phyloP scores from a whole-genome alignment of 192 early-diverging fungal genomes.

The Podila clonocystis region DNA sequence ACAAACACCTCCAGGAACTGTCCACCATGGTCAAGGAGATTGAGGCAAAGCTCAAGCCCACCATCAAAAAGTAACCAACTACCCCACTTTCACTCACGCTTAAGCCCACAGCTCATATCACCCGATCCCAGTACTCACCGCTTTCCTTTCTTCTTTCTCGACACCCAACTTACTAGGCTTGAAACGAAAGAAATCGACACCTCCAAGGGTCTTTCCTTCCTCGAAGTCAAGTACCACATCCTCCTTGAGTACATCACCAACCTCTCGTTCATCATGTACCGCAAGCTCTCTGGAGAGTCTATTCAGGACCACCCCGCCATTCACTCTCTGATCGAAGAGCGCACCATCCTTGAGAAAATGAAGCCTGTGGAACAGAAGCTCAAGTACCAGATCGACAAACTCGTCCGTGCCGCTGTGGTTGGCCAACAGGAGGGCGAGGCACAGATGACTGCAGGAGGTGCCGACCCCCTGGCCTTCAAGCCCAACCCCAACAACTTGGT shows the following conservation, averaged over 20 bases:
- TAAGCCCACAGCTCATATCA: background rate
- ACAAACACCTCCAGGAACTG: constrained; percentile 53
- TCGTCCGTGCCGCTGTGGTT: constrained; percentile 74
- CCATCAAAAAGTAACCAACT: constrained; percentile 51
- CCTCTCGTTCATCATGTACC: constrained; percentile 77
- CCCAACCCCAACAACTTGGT: constrained; percentile 84
- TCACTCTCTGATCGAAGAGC: constrained; percentile 75
- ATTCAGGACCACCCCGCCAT: constrained; percentile 72
- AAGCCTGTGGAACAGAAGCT: constrained; percentile 93
- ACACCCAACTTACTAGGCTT: constrained; percentile 37
- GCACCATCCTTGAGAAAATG: constrained; percentile 92
- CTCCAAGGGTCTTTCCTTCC: constrained; percentile 83
- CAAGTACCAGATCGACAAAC: constrained; percentile 97
- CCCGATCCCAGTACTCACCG: background rate
- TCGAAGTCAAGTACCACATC: constrained; percentile 90
- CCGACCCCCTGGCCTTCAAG: constrained; percentile 90
- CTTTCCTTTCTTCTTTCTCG: background rate
- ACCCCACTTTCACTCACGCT: background rate
- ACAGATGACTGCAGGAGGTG: constrained; percentile 29
- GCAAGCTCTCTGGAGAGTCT: constrained; percentile 80
- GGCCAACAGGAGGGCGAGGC: constrained; percentile 52
- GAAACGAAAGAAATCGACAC: constrained; percentile 69
- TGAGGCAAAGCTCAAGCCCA: constrained; percentile 54
- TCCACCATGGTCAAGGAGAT: constrained; percentile 55
- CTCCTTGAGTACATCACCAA: constrained; percentile 88